Base-by-base conservation (phyloP, 352 stramenopile species). In the Phytopythium delawarense region DNA sequence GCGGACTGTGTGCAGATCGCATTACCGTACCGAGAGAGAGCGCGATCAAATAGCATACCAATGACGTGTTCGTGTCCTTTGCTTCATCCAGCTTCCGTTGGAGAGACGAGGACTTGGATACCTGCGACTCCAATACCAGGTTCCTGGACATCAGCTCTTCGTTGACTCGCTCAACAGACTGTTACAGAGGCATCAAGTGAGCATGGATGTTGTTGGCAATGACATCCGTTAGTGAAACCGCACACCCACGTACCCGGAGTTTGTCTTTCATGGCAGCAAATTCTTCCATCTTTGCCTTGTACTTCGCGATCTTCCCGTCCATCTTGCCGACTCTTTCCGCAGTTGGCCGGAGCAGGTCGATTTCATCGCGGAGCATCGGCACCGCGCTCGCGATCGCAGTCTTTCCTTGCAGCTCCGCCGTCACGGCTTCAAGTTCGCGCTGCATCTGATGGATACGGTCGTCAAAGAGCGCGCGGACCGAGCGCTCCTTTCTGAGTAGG, bases 281-380 rank as follows among this genome's bases (percentile, higher is more conserved):
- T 13, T 85, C 74, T 39, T 94, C 84, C 25, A 94, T 74, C 44
- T 90, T 91, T 1, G 61, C 65, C 60, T 88, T 87, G 67, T 91
- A 94, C 61, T 88, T 94, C 5, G 67, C 64, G 13, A 90, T 23
- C 0, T 67, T 74, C 0, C 62, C 32, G 60, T 89, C 81, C 37
- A 77, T 64, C 53, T 88, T 91, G 5, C 57, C 54, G 11, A 78
- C 62, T 62, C 78, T 84, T 15, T 79, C 71, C 6, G 76, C 78
- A 0, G 76, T 50, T 5, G 84, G 77, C 21, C 78, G 74, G 42
- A 94, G 64, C 7, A 94, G 44, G 67, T 94, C 84, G 4, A 91
- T 65, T 66, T 92, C 84, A 49, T 94, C 84, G 8, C 70, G 72
- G 12, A 91, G 58, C 16, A 50, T 66, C 7, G 62, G 56, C 0